Evolutionary conservation across 2,329 filamentous ascomycete genomes (phyloP), one percentile per base, ranked within the genome.

Genomic region (Ophiobolus disseminans): DNA sequence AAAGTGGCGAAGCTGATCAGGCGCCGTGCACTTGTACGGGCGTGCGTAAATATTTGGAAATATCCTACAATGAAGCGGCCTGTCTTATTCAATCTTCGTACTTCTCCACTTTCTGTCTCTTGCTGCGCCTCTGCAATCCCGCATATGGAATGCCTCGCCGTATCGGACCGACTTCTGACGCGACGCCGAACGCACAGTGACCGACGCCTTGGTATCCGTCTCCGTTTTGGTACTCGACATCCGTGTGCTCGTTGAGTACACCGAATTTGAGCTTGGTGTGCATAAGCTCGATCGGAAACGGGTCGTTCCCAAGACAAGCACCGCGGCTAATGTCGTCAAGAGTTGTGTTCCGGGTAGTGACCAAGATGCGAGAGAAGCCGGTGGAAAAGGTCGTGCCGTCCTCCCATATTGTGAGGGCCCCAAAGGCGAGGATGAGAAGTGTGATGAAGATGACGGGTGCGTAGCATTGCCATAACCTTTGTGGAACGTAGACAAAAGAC

Each of bases 241-340:
- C 64, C 9, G 40, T 54, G 1, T 60, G 57, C 3, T 70, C 66
- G 10, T 61, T 59, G 21, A 76, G 51, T 2, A 74, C 72, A 5
- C 73, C 73, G 36, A 76, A 75, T 28, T 68, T 62, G 8, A 76
- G 50, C 17, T 64, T 51, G 8, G 67, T 74, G 13, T 66, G 54
- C 63, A 72, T 68, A 5, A 75, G 58, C 40, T 73, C 73, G 43
- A 59, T 50, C 0, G 73, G 73, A 35, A 75, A 74, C 0, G 73
- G 73, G 35, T 75, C 69, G 13, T 73, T 73, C 0, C 73, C 73
- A 5, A 75, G 50, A 55, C 73, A 75, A 1, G 72, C 65, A n/a
- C 72, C 65, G 40, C 76, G 63, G 73, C 67, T 70, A 30, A 73
- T 69, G 19, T 70, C 61, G 26, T 73, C 69, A 9, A 73, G 41